These are phyloP conservation scores for Marsdenia floribunda DNA, from an alignment of 257 asterid species.

Conservation along the genomic window DNA sequence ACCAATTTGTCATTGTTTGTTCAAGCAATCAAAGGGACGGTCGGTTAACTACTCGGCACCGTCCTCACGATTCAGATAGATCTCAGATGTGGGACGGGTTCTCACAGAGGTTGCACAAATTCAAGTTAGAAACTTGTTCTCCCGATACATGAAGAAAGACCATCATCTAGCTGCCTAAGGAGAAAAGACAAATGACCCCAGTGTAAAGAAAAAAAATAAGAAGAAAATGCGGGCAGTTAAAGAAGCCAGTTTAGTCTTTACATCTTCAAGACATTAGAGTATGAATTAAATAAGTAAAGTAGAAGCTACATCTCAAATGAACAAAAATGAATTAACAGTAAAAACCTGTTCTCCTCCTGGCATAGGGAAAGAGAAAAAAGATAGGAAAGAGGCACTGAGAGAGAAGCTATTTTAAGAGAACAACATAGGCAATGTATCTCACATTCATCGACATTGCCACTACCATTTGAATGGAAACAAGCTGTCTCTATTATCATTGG, in stretches of 20 bases:
- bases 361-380: neutral
- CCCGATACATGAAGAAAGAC: neutral
- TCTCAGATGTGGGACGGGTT: too few species aligned
- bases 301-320: neutral
- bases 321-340: neutral
- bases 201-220: neutral
- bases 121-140: neutral
- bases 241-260: neutral
- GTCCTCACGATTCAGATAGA: too few species aligned
- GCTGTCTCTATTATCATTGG: neutral
- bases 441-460: neutral
- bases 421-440: neutral
- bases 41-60: too few species aligned
- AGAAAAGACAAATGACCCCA: neutral
- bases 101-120: slow-evolving; percentile 1
- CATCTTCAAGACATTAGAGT: neutral
- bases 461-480: neutral
- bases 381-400: neutral
- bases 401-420: neutral
- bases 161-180: neutral
- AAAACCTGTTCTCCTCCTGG: neutral
- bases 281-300: neutral
- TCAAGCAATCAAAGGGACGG: neutral
- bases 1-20: neutral
- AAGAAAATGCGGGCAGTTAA: neutral